Evolutionary conservation across 495 filamentous ascomycete genomes (phyloP).

Genomic region (Lindgomyces ingoldianus): DNA sequence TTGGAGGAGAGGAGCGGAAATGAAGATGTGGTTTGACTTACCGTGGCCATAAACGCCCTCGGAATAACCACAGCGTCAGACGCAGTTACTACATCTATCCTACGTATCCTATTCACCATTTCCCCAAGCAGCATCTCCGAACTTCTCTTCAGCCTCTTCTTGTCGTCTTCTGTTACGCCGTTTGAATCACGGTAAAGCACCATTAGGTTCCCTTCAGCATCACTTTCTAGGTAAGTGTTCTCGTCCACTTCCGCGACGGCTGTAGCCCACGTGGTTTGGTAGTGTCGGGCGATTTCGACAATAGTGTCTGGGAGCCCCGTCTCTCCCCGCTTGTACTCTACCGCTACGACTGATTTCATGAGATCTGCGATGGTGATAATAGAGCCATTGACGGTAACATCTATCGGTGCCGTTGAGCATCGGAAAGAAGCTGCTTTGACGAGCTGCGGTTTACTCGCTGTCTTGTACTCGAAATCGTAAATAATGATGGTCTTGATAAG

Average conservation of each 20-base stretch:
- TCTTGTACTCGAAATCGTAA: conserved; percentile 46
- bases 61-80: conserved; percentile 69
- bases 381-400: conserved; percentile 67
- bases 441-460: conserved; percentile 47
- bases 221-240: conserved; percentile 74
- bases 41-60: conserved; percentile 85
- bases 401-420: conserved; percentile 81
- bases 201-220: conserved; percentile 84
- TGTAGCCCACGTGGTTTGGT: conserved; percentile 77
- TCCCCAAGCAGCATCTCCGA: conserved; percentile 85
- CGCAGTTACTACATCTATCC: conserved; percentile 59
- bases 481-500: conserved; percentile 73
- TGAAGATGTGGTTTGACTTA: conserved; percentile 50
- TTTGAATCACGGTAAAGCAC: conserved; percentile 70
- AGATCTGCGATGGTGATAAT: conserved; percentile 85
- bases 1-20: not conserved
- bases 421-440: conserved; percentile 71
- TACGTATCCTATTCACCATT: conserved; percentile 82
- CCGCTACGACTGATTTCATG: conserved; percentile 86
- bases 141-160: conserved; percentile 66
- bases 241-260: conserved; percentile 70
- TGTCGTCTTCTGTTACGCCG: conserved; percentile 74
- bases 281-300: conserved; percentile 76
- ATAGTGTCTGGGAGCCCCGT: conserved; percentile 54
- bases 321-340: conserved; percentile 60